A percentile compares a stretch with the other conserved stretches of the same genome.
Conservation (phyloP, 2,329 filamentous ascomycete species). For the Neonectria coccinea region DNA sequence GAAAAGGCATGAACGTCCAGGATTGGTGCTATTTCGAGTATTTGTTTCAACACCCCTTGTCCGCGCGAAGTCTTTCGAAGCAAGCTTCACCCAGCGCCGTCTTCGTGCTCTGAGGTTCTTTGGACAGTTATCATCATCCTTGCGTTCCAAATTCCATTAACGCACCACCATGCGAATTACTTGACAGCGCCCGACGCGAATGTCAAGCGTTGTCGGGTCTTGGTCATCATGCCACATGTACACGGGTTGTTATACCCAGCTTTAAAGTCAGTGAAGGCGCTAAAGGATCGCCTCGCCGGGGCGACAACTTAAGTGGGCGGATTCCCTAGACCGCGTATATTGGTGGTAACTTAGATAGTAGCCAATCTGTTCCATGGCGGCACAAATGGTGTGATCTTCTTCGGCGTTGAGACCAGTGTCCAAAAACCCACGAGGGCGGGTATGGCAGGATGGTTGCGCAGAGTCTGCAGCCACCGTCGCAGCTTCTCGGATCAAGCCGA, state of each 20-base stretch:
- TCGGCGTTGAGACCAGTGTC: constrained; percentile 20
- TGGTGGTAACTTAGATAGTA: background rate
- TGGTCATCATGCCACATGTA: constrained; percentile 3
- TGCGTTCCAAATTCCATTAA: background rate
- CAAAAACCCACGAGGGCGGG: constrained; percentile 25
- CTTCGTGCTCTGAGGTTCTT: background rate
- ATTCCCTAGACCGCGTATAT: too few relatives aligned
- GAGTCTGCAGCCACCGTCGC: constrained; percentile 24
- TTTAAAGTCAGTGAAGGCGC: constrained; percentile 4
- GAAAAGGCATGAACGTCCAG: background rate
- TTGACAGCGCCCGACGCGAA: background rate
- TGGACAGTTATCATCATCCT: background rate
- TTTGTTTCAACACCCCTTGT: constrained; percentile 20
- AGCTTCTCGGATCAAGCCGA: constrained; percentile 27
- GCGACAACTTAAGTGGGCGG: background rate
- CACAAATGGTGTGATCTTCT: background rate
- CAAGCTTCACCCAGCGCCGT: background rate
- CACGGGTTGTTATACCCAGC: background rate
- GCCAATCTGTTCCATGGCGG: constrained; percentile 1
- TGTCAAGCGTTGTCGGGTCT: background rate
- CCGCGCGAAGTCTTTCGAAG: background rate
- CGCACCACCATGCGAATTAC: background rate
- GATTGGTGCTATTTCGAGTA: constrained; percentile 2
- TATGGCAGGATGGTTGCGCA: constrained; percentile 26
- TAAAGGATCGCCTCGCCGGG: background rate